A percentile compares a stretch with the other conserved stretches of the same genome.
Evolutionary conservation across 257 asterid genomes (phyloP).

Genomic region (Capsicum baccatum): DNA sequence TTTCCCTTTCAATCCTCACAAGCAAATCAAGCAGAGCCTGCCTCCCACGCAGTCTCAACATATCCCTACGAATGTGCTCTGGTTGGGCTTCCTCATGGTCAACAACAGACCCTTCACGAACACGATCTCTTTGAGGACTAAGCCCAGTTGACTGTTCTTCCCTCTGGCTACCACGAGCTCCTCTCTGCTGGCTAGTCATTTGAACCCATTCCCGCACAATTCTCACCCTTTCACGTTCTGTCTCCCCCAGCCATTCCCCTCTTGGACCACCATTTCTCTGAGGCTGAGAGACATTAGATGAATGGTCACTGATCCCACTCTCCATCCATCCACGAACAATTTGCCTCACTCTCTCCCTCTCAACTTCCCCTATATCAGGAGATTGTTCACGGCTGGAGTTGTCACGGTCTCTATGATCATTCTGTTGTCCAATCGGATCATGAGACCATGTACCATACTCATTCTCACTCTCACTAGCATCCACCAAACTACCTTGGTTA

Average conservation of each 20-base stretch:
- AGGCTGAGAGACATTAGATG: conserved; percentile 65
- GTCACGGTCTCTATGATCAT: conserved; percentile 56
- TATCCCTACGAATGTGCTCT: conserved; percentile 78
- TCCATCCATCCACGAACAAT: conserved; percentile 99
- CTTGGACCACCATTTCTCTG: conserved; percentile 71
- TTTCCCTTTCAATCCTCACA: conserved; percentile 78
- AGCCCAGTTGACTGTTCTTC: conserved; percentile 54
- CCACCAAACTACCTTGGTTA: conserved; percentile 62
- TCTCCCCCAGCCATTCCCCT: conserved; percentile 93
- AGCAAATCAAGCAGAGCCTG: conserved; percentile 89
- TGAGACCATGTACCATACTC: conserved; percentile 64
- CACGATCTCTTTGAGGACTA: conserved; percentile 54
- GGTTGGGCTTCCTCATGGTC: conserved; percentile 77
- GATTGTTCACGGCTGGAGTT: conserved; percentile 89
- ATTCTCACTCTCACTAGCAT: conserved; percentile 69
- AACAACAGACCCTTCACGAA: conserved; percentile 54
- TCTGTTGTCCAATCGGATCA: conserved; percentile 49
- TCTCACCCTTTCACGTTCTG: conserved; percentile 95
- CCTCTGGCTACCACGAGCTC: conserved; percentile 59
- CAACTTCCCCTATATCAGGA: conserved; percentile 87
- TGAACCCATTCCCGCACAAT: conserved; percentile 96
- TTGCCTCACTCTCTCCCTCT: conserved; percentile 93
- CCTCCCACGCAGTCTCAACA: conserved; percentile 85
- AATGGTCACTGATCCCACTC: conserved; percentile 70
- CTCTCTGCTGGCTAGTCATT: conserved; percentile 91